Percentiles rank a stretch among this genome's conserved stretches.
These are phyloP conservation scores for Eucalyptus regnans DNA, from an alignment of 345 rosid genomes.

Conservation along the genomic window DNA sequence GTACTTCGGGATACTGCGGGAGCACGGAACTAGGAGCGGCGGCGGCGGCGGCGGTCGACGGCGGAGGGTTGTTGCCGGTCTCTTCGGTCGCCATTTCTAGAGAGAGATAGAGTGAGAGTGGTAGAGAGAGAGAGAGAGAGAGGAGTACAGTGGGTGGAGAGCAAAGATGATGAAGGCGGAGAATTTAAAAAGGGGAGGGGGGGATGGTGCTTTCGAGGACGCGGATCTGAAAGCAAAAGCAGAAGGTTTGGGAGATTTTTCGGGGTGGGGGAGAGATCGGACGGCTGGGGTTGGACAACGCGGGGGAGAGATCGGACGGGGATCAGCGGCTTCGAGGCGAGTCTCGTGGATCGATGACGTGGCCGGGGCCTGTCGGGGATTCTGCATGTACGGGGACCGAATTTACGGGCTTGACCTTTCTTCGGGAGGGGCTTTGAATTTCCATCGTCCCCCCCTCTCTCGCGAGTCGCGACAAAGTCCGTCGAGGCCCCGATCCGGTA, in stretches of 20 bases:
- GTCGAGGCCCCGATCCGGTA: background rate
- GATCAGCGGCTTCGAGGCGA: background rate
- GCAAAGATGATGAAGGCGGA: background rate
- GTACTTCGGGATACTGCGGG: slow-evolving; percentile 32
- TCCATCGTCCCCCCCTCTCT: background rate
- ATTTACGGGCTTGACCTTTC: background rate
- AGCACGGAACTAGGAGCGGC: background rate
- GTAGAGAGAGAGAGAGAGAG: background rate
- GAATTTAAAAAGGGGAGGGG: slow-evolving; percentile 4
- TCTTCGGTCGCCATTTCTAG: background rate
- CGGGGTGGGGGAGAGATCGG: background rate
- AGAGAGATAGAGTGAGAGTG: background rate
- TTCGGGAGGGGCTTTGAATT: background rate
- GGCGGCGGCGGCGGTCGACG: background rate
- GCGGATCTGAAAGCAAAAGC: background rate
- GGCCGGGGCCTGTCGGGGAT: background rate
- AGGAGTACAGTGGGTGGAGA: background rate
- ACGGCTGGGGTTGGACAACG: slow-evolving; percentile 7
- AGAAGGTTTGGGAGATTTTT: background rate
- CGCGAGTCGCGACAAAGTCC: background rate
- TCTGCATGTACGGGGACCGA: background rate
- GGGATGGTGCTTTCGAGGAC: background rate
- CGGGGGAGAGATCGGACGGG: background rate
- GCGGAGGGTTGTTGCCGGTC: background rate
- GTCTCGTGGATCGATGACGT: slow-evolving; percentile 15